Percentiles rank a stretch among this genome's conserved stretches.
Conservation (phyloP, 306 rosid genomes). For the Rosa rugosa region DNA sequence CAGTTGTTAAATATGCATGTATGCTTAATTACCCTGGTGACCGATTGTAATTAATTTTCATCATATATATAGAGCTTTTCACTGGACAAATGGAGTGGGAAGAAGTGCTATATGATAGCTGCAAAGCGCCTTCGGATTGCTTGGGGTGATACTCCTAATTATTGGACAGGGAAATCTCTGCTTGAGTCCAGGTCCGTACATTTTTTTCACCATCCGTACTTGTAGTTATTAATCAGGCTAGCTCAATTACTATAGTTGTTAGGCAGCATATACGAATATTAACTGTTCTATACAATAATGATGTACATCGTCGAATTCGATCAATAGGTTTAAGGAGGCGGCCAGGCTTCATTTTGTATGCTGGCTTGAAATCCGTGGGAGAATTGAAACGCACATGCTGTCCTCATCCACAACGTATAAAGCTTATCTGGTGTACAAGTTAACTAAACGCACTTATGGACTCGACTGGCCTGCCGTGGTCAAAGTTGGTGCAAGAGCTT, state of each 20-base stretch:
- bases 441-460: slow-evolving; percentile 14
- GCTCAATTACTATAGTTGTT: too few relatives aligned
- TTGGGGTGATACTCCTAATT: slow-evolving; percentile 53
- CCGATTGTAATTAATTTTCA: not conserved
- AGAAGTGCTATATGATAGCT: slow-evolving; percentile 70
- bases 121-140: slow-evolving; percentile 45
- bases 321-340: slow-evolving; percentile 49
- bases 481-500: slow-evolving; percentile 25
- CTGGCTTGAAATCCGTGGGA: slow-evolving; percentile 66
- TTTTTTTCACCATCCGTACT: not conserved
- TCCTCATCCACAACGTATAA: slow-evolving; percentile 48
- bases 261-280: not conserved
- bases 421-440: slow-evolving; percentile 59
- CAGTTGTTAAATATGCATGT: too few relatives aligned
- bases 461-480: slow-evolving; percentile 20
- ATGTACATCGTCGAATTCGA: not conserved
- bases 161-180: slow-evolving; percentile 55
- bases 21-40: not conserved
- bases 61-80: slow-evolving; percentile 46
- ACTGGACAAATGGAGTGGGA: slow-evolving; percentile 55
- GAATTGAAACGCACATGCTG: slow-evolving; percentile 33
- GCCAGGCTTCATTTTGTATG: slow-evolving; percentile 48
- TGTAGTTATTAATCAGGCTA: not conserved
- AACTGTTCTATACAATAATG: not conserved
- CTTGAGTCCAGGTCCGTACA: slow-evolving; percentile 44